phyloP scores from a whole-genome alignment of 2,329 filamentous ascomycete genomes.

The Pseudogymnoascus sp. region DNA sequence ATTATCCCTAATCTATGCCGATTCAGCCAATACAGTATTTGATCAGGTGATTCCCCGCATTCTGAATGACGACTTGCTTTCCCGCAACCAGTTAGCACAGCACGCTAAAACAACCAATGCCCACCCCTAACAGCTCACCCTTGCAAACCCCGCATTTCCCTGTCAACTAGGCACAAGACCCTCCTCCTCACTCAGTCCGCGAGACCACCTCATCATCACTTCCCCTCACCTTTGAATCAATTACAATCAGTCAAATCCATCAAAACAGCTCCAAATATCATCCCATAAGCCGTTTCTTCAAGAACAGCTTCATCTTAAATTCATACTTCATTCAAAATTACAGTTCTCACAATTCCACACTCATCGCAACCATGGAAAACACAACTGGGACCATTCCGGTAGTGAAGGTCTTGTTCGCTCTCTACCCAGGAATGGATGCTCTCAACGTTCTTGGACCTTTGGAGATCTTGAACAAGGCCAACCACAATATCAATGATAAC shows the following conservation, averaged over 20 bases:
- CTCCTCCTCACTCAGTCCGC: not conserved
- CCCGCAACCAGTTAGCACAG: constrained; percentile 1
- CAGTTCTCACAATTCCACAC: constrained; percentile 20
- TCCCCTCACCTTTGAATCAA: constrained; percentile 2
- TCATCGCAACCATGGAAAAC: constrained; percentile 26
- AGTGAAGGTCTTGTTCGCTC: constrained; percentile 54
- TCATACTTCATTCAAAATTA: not conserved
- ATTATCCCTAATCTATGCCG: constrained; percentile 5
- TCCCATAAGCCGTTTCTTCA: not conserved
- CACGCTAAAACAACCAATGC: constrained; percentile 1
- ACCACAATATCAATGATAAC: constrained; percentile 45
- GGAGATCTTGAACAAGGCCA: constrained; percentile 47
- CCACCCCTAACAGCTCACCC: constrained; percentile 5
- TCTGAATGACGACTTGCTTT: constrained; percentile 1
- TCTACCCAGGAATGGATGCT: constrained; percentile 48
- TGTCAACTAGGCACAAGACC: constrained; percentile 7
- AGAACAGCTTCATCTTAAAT: constrained; percentile 5
- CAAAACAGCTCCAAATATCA: not conserved
- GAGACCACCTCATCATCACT: constrained; percentile 2
- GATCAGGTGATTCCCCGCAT: constrained; percentile 8
- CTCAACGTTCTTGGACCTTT: constrained; percentile 51
- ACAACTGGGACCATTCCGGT: constrained; percentile 23
- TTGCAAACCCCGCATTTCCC: constrained; percentile 8
- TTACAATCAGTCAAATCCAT: constrained; percentile 2
- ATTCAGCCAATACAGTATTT: constrained; percentile 1